Evolutionary conservation across 805 yeast genomes (phyloP), one percentile per base, ranked within the genome.

Genomic region (Barnettozyma californica): DNA sequence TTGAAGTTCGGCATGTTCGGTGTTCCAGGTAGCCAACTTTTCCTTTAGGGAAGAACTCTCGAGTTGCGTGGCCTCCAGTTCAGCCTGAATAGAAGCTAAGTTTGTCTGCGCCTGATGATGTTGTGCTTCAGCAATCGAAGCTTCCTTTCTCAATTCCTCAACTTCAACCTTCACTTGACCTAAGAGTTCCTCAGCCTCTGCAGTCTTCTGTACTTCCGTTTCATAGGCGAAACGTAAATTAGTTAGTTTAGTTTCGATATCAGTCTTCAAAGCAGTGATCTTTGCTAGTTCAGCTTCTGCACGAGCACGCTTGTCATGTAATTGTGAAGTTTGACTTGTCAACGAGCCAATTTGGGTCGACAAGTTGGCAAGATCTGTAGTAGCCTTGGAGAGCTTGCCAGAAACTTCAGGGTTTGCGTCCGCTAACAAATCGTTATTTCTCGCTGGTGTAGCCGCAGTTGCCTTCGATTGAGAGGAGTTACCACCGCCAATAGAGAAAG

Each of bases 301-400:
- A 52, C 81, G 77, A 18, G 77, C 70, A 53, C 88, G 83, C 66
- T 86, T 86, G 20, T 79, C 84, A 51, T 83, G 83, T 27, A 86
- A 74, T 14, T 74, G 76, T 1, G 86, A 72, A 1, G 95, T 87
- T 65, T 90, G 96, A 20, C 75, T 68, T 1, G 90, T 77, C 54
- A 92, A 70, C 0, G 96, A 85, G 53, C 81, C 81, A 54, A 88
- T 83, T 68, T 91, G 96, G 57, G 84, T 87, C 0, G 95, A 85
- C 38, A 87, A 73, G 57, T 91, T 88, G 14, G 95, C 96, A 64
- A 89, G 77, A 57, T 88, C 96, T 7, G 90, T 78, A 7, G 94
- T 81, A 4, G 96, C 92, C 51, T 79, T 78, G 1, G 95, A 81
- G 44, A 89, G 69, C 59, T 83, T 81, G 26, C 82, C 80, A 1